Base-by-base conservation (phyloP, 192 early-diverging fungal species). In the Backusella australiensis region DNA sequence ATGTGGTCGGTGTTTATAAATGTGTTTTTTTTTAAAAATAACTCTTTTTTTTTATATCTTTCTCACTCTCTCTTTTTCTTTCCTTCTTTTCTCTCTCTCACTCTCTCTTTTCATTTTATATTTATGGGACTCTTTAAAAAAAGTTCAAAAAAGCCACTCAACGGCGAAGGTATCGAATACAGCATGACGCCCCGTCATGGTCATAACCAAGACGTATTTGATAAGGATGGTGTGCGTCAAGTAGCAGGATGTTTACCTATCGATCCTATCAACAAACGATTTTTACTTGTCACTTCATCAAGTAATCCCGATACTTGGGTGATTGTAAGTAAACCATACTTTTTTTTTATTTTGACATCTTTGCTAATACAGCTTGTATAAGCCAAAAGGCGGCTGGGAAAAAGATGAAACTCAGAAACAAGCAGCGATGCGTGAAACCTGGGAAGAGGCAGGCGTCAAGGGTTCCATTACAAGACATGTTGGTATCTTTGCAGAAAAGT, bases 331-430 rank as follows among this genome's bases (percentile, higher is more conserved):
- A 32, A 32, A 32, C 32, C 32, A 32, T 32, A 2, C 32, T 34
- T 15, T 26, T 34, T 15, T 26, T 23, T 12, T 32, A 32, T 32
- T 32, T 32, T 32, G 32, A 32, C 32, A 32, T 32, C 32, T 70
- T 76, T 32, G 41, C 85, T 19, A 80, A 86, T 6, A 38, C 5
- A 19, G 21, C 67, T 12, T 77, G 32, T 68, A 35, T 35, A 46
- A 42, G 85, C 89, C 90, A 15, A 89, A 91, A 72, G 90, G 90
- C 34, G 90, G 90, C 23, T 91, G 90, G 90, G 90, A 91, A 71
- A 84, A 84, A 68, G 85, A 89, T 56, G 90, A 91, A 75, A 85
- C 87, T 17, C 77, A 85, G 41, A 79, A 83, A 75, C 80, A 86
- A 53, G 88, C 88, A 29, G 90, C 90, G 46, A 71, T 75, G 15